Evolutionary conservation across 805 yeast genomes (phyloP).

Genomic region (Zygosaccharomyces bisporus): DNA sequence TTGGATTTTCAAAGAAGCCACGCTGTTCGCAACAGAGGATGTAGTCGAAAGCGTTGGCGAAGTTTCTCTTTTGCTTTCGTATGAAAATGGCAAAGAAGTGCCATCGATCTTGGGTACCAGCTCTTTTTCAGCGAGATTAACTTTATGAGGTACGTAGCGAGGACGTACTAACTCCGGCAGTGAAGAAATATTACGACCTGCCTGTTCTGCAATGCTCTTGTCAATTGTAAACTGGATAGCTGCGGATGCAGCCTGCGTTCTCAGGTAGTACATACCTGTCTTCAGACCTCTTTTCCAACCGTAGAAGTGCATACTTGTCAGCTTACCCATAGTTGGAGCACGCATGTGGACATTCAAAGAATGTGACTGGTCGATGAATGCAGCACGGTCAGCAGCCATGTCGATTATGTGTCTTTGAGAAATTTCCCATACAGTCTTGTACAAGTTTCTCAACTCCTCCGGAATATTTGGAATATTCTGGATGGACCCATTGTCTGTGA

Average conservation of each 20-base stretch:
- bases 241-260: slow-evolving; percentile 95
- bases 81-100: slow-evolving; percentile 2
- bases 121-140: slow-evolving; percentile 17
- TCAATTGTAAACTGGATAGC: slow-evolving; percentile 90
- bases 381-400: slow-evolving; percentile 77
- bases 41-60: slow-evolving; percentile 38
- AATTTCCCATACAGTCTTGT: slow-evolving; percentile 95
- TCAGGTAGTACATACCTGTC: slow-evolving; percentile 94
- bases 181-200: slow-evolving; percentile 51
- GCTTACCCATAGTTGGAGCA: slow-evolving; percentile 89
- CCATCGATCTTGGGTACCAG: slow-evolving; percentile 13
- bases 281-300: slow-evolving; percentile 96
- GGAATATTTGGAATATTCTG: slow-evolving; percentile 73
- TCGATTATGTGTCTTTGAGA: slow-evolving; percentile 80
- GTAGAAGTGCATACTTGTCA: slow-evolving; percentile 94
- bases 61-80: slow-evolving; percentile 24
- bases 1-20: slow-evolving; percentile 42
- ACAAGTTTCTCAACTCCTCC: slow-evolving; percentile 62
- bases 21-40: slow-evolving; percentile 38
- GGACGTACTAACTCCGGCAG: slow-evolving; percentile 39
- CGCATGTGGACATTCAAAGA: slow-evolving; percentile 80
- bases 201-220: slow-evolving; percentile 88
- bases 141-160: slow-evolving; percentile 32
- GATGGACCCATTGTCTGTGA: slow-evolving; percentile 77
- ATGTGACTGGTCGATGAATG: slow-evolving; percentile 89